These are phyloP conservation scores for Naganishia sp. DNA, from an alignment of 1,284 basidiomycete genomes.

Conservation along the genomic window DNA sequence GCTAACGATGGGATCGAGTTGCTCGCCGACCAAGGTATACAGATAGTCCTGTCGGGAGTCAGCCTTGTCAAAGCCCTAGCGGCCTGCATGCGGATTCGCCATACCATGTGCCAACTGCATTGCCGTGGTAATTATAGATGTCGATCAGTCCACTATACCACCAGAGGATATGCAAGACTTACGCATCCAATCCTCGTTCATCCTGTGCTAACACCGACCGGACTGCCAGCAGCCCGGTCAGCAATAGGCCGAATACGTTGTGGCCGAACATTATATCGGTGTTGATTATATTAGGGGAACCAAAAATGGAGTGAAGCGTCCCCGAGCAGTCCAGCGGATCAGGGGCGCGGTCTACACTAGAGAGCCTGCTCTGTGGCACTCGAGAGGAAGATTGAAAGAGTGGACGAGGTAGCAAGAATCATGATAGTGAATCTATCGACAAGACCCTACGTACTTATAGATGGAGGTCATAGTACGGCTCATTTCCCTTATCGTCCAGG, in stretches of 20 bases:
- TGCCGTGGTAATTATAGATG: background rate
- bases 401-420: no score
- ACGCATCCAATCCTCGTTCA: constrained; percentile 16
- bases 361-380: background rate
- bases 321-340: no score
- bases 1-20: constrained; percentile 33
- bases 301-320: background rate
- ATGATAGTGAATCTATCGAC: no score
- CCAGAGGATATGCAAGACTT: background rate
- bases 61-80: background rate
- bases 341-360: background rate
- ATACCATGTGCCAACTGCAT: constrained; percentile 14
- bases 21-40: constrained; percentile 25
- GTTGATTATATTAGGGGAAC: background rate
- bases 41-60: constrained; percentile 7
- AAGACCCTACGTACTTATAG: no score
- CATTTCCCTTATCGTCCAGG: no score
- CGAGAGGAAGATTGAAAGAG: background rate
- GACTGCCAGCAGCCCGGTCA: background rate
- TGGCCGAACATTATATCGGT: background rate
- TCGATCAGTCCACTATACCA: background rate
- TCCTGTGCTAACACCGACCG: background rate
- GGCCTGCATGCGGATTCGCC: background rate
- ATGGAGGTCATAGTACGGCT: no score
- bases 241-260: background rate